Evolutionary conservation across 164 flowering plant species (phyloP), one percentile per base, ranked within the genome.

Genomic region (Vitis labrusca): DNA sequence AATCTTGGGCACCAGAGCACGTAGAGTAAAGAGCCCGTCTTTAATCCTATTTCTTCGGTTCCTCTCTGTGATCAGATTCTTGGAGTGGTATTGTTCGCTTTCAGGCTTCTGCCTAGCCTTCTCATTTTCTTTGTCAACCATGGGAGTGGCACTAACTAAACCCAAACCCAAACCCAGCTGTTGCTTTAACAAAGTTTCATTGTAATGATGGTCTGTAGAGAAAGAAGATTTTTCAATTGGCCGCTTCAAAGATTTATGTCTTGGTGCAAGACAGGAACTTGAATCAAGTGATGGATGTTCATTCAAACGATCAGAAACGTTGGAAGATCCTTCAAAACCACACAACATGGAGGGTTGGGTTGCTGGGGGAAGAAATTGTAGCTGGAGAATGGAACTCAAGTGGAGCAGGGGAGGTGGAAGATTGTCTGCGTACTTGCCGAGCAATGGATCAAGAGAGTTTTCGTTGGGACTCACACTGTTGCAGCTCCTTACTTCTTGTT

Each of bases 1-100:
- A 72, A 89, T 89, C 11, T 83, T 87, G 12, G 93, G 93, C 56
- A 89, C 93, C 16, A 87, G 49, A 60, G 93, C 73, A 2, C 93
- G 87, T 17, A 89, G 79, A 30, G 79, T 59, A 59, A 64, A 78
- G 30, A 84, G 80, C 19, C 81, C 79, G 8, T 77, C 74, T 61
- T 76, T 80, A 29, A 89, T 85, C 76, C 74, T 79, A 49, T 64
- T 71, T 73, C 93, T 83, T 50, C 93, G 75, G 3, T 74, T 85
- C 76, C 93, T 85, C 80, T 87, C 88, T 3, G 79, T 67, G 51
- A 80, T 13, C n/a, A 85, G 80, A 74, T 89, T 84, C 76, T 84
- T 85, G 0, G 90, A 80, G 9, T 68, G 63, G 72, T 30, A 77
- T 0, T 16, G 16, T 5, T 68, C 79, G 66, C 37, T 64, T 3